Evolutionary conservation across 73 alveolate species (phyloP).

Genomic region (Stentor coeruleus): DNA sequence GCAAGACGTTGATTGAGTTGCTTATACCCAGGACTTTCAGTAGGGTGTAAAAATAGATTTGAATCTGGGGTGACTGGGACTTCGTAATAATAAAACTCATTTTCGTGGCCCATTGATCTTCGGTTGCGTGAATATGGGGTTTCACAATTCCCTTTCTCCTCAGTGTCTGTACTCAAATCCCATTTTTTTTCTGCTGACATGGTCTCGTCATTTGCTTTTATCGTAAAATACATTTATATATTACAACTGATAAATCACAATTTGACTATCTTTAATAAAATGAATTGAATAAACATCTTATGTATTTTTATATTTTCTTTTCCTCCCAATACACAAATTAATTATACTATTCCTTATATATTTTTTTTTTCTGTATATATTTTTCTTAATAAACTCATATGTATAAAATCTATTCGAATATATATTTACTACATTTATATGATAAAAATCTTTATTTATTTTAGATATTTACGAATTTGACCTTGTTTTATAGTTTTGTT

Average conservation of each 20-base stretch:
- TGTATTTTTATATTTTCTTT: no score
- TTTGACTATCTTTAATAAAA: not conserved
- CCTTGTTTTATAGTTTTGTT: no score
- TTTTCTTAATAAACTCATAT: no score
- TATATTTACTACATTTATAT: no score
- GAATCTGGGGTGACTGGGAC: not conserved
- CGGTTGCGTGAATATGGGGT: not conserved
- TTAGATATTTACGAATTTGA: no score
- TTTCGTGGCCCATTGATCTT: not conserved
- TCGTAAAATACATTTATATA: no score
- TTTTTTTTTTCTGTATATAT: not conserved
- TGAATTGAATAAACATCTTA: not conserved
- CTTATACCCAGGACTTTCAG: not conserved
- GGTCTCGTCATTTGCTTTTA: conserved; percentile 8
- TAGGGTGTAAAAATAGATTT: not conserved
- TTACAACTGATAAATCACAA: not conserved
- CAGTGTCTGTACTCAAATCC: not conserved
- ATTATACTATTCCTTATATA: not conserved
- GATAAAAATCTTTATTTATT: no score
- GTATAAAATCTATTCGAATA: no score
- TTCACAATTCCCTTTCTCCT: not conserved
- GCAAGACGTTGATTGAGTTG: not conserved
- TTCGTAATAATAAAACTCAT: not conserved
- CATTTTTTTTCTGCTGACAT: not conserved
- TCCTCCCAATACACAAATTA: not conserved